phyloP scores from a whole-genome alignment of 2,329 filamentous ascomycete species.

The Magnaporthales sp. region DNA sequence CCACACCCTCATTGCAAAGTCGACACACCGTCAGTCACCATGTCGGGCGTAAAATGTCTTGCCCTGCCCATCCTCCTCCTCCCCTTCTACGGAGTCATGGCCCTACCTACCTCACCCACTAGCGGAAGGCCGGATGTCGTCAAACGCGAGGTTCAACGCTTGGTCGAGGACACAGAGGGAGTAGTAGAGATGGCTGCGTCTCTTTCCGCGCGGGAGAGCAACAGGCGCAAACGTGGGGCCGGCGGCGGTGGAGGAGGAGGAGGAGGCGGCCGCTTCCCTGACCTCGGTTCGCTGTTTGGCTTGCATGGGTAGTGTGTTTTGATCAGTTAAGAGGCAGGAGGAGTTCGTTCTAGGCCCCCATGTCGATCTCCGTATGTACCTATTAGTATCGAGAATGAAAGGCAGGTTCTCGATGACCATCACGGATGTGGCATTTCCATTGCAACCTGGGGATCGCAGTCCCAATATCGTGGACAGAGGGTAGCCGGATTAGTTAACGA shows the following conservation, averaged over 20 bases:
- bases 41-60: background rate
- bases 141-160: background rate
- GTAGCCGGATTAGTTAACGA: too few relatives aligned
- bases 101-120: background rate
- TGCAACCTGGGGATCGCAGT: background rate
- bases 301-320: background rate
- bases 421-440: background rate
- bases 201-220: too few relatives aligned
- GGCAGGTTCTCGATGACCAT: background rate
- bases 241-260: too few relatives aligned
- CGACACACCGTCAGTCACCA: background rate
- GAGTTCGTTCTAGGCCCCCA: background rate
- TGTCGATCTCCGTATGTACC: background rate
- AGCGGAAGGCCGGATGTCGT: background rate
- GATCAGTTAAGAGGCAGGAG: background rate
- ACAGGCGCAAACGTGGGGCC: background rate
- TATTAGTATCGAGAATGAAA: background rate
- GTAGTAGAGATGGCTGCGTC: background rate
- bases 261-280: background rate
- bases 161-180: background rate
- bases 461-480: background rate
- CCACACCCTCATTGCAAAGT: background rate
- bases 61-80: background rate
- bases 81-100: background rate
- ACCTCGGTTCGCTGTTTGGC: background rate